Base-by-base conservation (phyloP, 1,284 basidiomycete species). In the Ustilago crameri region DNA sequence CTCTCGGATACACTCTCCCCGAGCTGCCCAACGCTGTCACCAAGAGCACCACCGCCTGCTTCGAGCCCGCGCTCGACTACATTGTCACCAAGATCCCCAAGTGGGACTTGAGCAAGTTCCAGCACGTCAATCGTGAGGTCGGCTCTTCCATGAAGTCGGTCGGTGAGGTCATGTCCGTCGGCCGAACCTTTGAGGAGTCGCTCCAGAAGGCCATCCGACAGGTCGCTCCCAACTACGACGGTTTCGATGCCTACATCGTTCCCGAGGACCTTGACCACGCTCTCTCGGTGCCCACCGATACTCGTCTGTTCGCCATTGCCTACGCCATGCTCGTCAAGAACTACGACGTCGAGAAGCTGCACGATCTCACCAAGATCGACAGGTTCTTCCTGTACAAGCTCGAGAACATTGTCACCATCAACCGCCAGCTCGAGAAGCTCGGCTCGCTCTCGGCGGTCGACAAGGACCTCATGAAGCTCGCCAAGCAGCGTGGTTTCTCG, bases 11-110 rank as follows among this genome's bases (percentile, higher is more conserved):
- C 85, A 98, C 96, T 18, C 90, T 99, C 32, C 95, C 95, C 15
- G 95, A 98, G 87, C 88, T 98, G 34, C 95, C 95, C 26, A 99
- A 99, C 85, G 94, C 95, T 30, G 96, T 98, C 63, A 99, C 96
- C 54, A 99, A 98, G 87, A 95, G 93, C 15, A 99, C 96, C 5
- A 98, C 95, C 8, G 96, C 96, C 2, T 98, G 96, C 85, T 99
- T 98, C 85, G 96, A 99, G 84, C 95, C 96, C n/a, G 95, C 94
- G 14, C 88, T 99, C 51, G 96, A 99, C 85, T 99, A 99, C 86
- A 96, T 98, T 82, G 95, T 99, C 71, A 98, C 94, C 60, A 98
- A 99, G 87, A 98, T 99, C 77, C 96, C 96, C 76, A 98, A 98
- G 85, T 98, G 96, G 80, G 96, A 99, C 85, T 87, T 99, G 66